Evolutionary conservation across 352 stramenopile genomes (phyloP).

Genomic region (Pythium grandisporangium): DNA sequence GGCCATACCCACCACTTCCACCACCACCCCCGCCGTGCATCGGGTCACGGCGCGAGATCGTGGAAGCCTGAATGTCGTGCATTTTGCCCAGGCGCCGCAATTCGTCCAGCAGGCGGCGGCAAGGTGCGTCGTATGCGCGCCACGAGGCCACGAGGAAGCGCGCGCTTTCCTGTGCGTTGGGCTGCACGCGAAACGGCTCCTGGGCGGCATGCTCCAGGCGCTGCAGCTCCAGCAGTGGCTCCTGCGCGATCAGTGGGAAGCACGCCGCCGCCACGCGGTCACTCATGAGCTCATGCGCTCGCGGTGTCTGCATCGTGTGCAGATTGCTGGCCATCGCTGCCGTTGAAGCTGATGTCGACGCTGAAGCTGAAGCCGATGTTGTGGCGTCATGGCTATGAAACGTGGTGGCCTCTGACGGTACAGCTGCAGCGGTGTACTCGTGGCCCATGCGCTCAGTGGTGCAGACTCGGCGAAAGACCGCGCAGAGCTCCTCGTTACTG

Average conservation of each 20-base stretch:
- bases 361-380: background rate
- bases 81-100: slow-evolving; percentile 44
- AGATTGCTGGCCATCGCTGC: no score
- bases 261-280: slow-evolving; percentile 54
- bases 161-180: slow-evolving; percentile 29
- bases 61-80: slow-evolving; percentile 54
- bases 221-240: slow-evolving; percentile 30
- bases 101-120: slow-evolving; percentile 35
- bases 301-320: no score
- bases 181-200: slow-evolving; percentile 26
- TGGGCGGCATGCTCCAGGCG: slow-evolving; percentile 22
- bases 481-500: slow-evolving; percentile 50
- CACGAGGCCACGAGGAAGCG: slow-evolving; percentile 50
- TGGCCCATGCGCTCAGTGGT: slow-evolving; percentile 25
- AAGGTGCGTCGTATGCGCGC: slow-evolving; percentile 43
- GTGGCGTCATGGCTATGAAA: slow-evolving; percentile 1
- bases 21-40: no score
- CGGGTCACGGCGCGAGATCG: slow-evolving; percentile 11
- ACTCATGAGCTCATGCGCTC: slow-evolving; percentile 28
- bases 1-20: slow-evolving; percentile 2
- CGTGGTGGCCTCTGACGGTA: background rate
- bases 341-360: no score
- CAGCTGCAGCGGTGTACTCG: no score
- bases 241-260: slow-evolving; percentile 38
- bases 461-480: slow-evolving; percentile 48